Percentiles rank a stretch among this genome's conserved stretches.
Evolutionary conservation across 306 rosid species (phyloP).

Genomic region (Castanea sativa): DNA sequence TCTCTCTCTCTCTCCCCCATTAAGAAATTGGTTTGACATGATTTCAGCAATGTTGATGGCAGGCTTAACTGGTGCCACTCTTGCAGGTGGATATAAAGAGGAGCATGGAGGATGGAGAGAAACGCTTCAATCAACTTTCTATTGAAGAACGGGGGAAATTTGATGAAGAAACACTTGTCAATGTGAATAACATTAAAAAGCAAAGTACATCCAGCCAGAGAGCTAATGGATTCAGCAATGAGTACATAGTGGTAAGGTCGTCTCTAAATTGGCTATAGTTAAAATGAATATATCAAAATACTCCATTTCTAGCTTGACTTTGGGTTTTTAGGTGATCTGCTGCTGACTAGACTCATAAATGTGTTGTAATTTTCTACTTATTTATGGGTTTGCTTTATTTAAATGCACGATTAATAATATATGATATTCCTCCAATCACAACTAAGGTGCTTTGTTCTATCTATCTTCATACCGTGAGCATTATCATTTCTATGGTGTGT

Average conservation of each 20-base stretch:
- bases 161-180: constrained; percentile 94
- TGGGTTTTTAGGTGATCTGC: constrained; percentile 8
- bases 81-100: constrained; percentile 74
- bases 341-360: not conserved
- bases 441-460: not conserved
- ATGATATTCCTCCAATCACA: not conserved
- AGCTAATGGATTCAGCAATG: constrained; percentile 87
- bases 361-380: not conserved
- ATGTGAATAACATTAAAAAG: constrained; percentile 82
- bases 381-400: not conserved
- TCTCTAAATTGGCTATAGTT: constrained; percentile 7
- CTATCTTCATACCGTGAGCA: not conserved
- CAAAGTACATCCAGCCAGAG: constrained; percentile 73
- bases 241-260: constrained; percentile 85
- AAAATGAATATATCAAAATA: not conserved
- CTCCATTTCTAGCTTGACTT: constrained; percentile 13
- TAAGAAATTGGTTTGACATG: constrained; percentile 2
- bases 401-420: not conserved
- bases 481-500: not conserved
- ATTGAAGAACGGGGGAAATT: constrained; percentile 98
- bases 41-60: constrained; percentile 10
- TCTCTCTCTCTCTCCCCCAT: too few relatives aligned
- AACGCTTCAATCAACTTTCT: constrained; percentile 89
- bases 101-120: constrained; percentile 88
- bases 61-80: constrained; percentile 22